These are phyloP conservation scores for Penicillium sp. DNA, from an alignment of 2,329 filamentous ascomycete species.

Conservation along the genomic window DNA sequence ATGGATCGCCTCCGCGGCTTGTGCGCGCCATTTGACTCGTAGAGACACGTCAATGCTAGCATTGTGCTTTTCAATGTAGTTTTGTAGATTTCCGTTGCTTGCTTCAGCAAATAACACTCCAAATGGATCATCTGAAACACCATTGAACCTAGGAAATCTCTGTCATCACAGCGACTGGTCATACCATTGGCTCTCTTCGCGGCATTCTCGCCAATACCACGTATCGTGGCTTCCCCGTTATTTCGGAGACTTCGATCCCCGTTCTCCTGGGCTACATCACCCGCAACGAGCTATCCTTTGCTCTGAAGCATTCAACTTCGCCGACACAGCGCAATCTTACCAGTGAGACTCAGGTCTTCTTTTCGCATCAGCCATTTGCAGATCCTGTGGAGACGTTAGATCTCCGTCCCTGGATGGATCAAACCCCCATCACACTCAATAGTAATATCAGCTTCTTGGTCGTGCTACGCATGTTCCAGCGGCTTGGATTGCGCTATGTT, in stretches of 20 bases:
- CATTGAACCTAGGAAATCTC: constrained; percentile 50
- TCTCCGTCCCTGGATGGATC: constrained; percentile 96
- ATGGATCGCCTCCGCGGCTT: constrained; percentile 30
- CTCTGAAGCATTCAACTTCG: constrained; percentile 63
- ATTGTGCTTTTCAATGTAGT: constrained; percentile 16
- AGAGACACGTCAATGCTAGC: constrained; percentile 16
- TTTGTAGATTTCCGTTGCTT: constrained; percentile 24
- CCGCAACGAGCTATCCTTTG: constrained; percentile 81
- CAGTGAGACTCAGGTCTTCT: constrained; percentile 74
- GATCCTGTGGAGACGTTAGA: constrained; percentile 78
- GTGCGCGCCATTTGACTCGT: constrained; percentile 27
- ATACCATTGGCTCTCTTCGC: constrained; percentile 76
- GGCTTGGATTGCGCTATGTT: constrained; percentile 85
- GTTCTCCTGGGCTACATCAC: constrained; percentile 91
- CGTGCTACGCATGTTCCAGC: constrained; percentile 91
- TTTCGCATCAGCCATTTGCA: constrained; percentile 77
- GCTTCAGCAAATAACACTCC: constrained; percentile 22
- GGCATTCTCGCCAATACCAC: constrained; percentile 69
- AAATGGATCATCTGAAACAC: constrained; percentile 3
- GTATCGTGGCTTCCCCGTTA: constrained; percentile 89
- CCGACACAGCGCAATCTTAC: constrained; percentile 52
- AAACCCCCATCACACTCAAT: constrained; percentile 89
- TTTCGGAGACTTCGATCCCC: constrained; percentile 73
- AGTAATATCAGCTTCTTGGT: constrained; percentile 73
- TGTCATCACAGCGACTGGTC: constrained; percentile 79